Conservation (phyloP, 2,329 filamentous ascomycete species). For the Trichophyton schoenleinii region DNA sequence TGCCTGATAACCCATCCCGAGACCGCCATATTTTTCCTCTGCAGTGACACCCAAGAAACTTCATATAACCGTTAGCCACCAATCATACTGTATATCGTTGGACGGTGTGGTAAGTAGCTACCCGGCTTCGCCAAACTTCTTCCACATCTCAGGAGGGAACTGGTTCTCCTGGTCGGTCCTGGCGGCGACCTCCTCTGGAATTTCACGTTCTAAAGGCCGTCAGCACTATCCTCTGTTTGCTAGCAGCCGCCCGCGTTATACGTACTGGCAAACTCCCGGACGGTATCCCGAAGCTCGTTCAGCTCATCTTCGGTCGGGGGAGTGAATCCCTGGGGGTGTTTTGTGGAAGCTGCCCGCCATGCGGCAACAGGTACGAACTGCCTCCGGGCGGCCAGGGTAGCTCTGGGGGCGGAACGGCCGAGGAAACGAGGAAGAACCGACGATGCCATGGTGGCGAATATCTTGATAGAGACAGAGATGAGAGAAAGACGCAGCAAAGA, state of each 20-base stretch:
- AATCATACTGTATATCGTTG: neutral
- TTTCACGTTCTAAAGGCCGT: constrained; percentile 53
- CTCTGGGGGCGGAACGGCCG: constrained; percentile 21
- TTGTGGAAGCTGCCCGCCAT: constrained; percentile 46
- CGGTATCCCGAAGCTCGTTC: constrained; percentile 65
- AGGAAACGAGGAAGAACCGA: constrained; percentile 23
- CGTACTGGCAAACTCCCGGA: constrained; percentile 68
- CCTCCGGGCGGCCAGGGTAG: constrained; percentile 17
- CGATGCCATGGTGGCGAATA: constrained; percentile 21
- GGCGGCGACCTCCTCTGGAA: constrained; percentile 68
- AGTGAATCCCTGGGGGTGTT: constrained; percentile 53
- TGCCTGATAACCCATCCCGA: constrained; percentile 90
- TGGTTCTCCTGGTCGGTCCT: constrained; percentile 74
- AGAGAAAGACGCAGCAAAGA: neutral
- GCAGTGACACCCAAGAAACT: constrained; percentile 84
- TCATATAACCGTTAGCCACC: neutral
- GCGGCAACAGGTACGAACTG: constrained; percentile 23
- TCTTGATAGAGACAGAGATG: neutral
- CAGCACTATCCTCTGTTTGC: neutral
- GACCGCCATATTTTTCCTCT: constrained; percentile 78
- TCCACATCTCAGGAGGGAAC: constrained; percentile 87
- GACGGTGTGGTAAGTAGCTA: constrained; percentile 16
- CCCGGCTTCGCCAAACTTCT: constrained; percentile 78
- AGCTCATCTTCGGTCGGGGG: constrained; percentile 61
- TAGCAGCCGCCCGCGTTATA: neutral